These are phyloP conservation scores for Trametes punicea DNA, from an alignment of 768 basidiomycete genomes.

Conservation along the genomic window DNA sequence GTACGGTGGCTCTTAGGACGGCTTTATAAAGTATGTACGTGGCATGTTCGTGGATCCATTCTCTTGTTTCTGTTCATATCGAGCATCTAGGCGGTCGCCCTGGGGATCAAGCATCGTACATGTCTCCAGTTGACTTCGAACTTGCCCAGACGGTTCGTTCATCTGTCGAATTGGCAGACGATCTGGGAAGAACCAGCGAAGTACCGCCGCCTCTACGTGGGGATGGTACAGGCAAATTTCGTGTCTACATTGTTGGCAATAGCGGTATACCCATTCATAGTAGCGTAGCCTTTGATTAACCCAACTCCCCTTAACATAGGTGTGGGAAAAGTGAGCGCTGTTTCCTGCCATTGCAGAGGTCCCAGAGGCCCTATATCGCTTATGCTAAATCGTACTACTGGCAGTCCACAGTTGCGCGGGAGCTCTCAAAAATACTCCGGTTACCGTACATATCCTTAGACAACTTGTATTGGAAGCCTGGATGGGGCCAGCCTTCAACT, in stretches of 20 bases:
- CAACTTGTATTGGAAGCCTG: conserved; percentile 45
- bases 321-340: conserved; percentile 37
- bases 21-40: no score
- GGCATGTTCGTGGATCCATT: no score
- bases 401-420: conserved; percentile 48
- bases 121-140: background rate
- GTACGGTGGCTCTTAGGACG: no score
- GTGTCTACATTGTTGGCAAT: conserved; percentile 50
- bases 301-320: conserved; percentile 25
- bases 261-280: conserved; percentile 38
- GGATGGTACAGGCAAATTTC: conserved; percentile 44
- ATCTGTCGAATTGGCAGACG: no score
- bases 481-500: conserved; percentile 37
- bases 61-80: no score
- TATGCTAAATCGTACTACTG: no score
- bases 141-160: no score
- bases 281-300: background rate
- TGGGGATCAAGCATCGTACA: no score
- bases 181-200: no score
- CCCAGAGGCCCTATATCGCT: no score
- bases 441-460: conserved; percentile 50
- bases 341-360: background rate
- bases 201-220: conserved; percentile 32
- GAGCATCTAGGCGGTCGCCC: no score
- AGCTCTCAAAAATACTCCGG: conserved; percentile 42